phyloP scores from a whole-genome alignment of 306 rosid species.

The Ceratonia siliqua region DNA sequence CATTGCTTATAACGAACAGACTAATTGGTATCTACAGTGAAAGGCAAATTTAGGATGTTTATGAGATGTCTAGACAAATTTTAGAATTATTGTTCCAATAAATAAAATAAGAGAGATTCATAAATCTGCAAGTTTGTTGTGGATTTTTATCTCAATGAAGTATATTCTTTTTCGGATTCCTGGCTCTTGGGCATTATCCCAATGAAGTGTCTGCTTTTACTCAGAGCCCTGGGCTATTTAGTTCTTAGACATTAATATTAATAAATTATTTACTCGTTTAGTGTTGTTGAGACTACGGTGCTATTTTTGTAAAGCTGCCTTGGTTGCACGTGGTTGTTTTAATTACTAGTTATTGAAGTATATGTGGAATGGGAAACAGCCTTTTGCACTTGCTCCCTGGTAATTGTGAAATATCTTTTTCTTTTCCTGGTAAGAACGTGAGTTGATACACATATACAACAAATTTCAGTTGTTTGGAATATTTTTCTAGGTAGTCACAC shows the following conservation, averaged over 20 bases:
- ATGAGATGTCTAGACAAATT: conserved; percentile 3
- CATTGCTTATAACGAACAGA: background rate
- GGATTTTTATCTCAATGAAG: conserved; percentile 16
- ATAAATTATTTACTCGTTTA: conserved; percentile 18
- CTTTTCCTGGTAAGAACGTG: conserved; percentile 13
- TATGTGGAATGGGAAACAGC: background rate
- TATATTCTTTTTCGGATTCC: conserved; percentile 10
- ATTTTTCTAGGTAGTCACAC: background rate
- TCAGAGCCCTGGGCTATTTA: background rate
- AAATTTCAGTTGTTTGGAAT: conserved; percentile 7
- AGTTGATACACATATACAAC: background rate
- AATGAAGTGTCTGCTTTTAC: conserved; percentile 5
- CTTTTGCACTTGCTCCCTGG: background rate
- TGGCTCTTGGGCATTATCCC: conserved; percentile 12
- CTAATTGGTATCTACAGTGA: background rate
- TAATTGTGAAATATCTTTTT: background rate
- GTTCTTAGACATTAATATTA: no score
- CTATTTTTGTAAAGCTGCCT: conserved; percentile 10
- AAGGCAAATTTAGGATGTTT: background rate
- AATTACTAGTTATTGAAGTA: background rate
- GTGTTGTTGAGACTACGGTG: background rate
- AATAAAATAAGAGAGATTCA: background rate
- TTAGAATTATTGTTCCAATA: background rate
- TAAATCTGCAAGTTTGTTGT: background rate
- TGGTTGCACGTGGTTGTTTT: background rate